Evolutionary conservation across 768 basidiomycete genomes (phyloP), one percentile per base, ranked within the genome.

Genomic region (Phlebiopsis flavidoalba): DNA sequence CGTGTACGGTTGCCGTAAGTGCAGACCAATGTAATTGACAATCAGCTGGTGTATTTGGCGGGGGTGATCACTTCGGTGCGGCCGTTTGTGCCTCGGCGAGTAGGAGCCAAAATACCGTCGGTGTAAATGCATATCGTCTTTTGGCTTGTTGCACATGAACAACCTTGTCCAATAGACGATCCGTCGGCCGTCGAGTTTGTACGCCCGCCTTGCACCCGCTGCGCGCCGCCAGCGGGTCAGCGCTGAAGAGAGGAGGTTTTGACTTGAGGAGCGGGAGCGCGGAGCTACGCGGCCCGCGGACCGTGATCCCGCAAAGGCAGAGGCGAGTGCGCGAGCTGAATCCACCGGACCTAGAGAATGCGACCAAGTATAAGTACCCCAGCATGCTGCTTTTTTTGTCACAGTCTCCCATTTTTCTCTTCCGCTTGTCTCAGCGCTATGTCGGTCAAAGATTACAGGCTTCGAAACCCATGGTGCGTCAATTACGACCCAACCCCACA

Each of bases 391-490:
- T 53, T 36, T 14, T n/a, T 15, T 19, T 0, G 12, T 21, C 64
- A 58, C 37, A 57, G 26, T 68, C 15, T 65, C 65, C 33, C 70
- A 67, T 59, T n/a, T 57, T 26, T 33, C 47, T 36, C 47, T 35
- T 2, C 46, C 26, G 31, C 31, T 10, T 19, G 21, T 45, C 12
- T 11, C 35, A n/a, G 0, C 37, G 56, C 35, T 8, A 74, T 72
- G 73, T 51, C 72, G 7, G 61, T 69, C 61, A 85, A n/a, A 70
- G 60, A 87, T 88, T 62, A 83, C 80, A 6, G 79, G 75, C 54
- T 86, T 77, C 63, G 78, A 84, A 66, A 84, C 78, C 8, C 83
- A 85, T 66, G 87, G 87, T 81, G 58, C 55, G 75, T 70, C 12
- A 31, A 6, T 6, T 3, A 31, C 6, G 6, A 31, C 3, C 6